Conservation (phyloP, 202 grass and related monocot species). For the Setaria viridis region DNA sequence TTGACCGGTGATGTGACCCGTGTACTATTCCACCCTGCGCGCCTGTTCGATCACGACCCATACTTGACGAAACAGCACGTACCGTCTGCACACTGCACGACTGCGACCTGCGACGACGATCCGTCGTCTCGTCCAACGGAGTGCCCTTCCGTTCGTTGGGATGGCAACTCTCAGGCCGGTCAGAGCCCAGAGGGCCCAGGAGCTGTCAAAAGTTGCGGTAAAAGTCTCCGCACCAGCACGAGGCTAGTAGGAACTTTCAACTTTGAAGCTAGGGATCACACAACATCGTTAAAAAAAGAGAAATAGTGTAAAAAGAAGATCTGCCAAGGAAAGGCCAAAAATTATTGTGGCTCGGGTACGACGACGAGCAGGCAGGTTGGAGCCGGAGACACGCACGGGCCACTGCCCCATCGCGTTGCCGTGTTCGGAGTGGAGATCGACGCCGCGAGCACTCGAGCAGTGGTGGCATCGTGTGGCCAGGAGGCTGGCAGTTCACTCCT, state of each 20-base stretch:
- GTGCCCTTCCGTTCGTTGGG: no score
- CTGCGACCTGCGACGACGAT: not conserved
- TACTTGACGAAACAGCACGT: not conserved
- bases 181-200: not conserved
- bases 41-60: not conserved
- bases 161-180: not conserved
- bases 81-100: not conserved
- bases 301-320: not conserved
- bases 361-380: not conserved
- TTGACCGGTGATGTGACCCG: not conserved
- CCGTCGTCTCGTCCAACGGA: no score
- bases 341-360: not conserved
- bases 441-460: no score
- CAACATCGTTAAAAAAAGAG: not conserved
- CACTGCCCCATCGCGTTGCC: not conserved
- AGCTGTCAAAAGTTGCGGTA: constrained; percentile 1
- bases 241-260: not conserved
- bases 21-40: not conserved
- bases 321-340: not conserved
- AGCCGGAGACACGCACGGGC: not conserved
- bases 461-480: no score
- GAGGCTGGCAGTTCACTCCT: no score
- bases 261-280: not conserved
- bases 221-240: not conserved
- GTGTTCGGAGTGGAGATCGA: not conserved